These are phyloP conservation scores for Vicia sativa DNA, from an alignment of 306 rosid genomes.

Conservation along the genomic window DNA sequence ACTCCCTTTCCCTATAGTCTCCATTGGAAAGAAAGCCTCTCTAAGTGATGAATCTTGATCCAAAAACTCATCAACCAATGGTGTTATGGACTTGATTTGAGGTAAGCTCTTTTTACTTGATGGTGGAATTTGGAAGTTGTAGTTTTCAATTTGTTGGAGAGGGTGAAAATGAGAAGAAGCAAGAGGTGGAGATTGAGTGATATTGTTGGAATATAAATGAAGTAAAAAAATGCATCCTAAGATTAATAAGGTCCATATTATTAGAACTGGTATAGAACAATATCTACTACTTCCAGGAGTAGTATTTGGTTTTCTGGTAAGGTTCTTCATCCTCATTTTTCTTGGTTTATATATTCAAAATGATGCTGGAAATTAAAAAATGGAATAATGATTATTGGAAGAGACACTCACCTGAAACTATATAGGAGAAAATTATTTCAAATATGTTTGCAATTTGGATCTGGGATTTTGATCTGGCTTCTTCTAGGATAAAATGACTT, in stretches of 20 bases:
- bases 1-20: background rate
- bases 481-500: background rate
- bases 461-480: background rate
- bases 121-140: conserved; percentile 4
- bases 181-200: background rate
- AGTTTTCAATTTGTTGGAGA: background rate
- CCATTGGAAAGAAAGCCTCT: conserved; percentile 8
- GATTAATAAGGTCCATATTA: background rate
- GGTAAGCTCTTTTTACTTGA: background rate
- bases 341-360: background rate
- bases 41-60: conserved; percentile 17
- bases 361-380: background rate
- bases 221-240: conserved; percentile 1
- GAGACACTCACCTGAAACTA: background rate
- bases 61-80: conserved; percentile 11
- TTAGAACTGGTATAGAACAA: background rate
- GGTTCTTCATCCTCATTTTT: background rate
- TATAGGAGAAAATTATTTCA: background rate
- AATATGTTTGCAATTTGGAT: background rate
- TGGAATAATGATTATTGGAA: background rate
- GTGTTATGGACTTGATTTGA: conserved; percentile 16
- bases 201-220: conserved; percentile 3
- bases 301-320: background rate
- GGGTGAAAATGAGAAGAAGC: background rate
- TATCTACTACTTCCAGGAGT: background rate